These are phyloP conservation scores for Tripidium arundinaceum DNA, from an alignment of 202 grass and related monocot species.

Conservation along the genomic window DNA sequence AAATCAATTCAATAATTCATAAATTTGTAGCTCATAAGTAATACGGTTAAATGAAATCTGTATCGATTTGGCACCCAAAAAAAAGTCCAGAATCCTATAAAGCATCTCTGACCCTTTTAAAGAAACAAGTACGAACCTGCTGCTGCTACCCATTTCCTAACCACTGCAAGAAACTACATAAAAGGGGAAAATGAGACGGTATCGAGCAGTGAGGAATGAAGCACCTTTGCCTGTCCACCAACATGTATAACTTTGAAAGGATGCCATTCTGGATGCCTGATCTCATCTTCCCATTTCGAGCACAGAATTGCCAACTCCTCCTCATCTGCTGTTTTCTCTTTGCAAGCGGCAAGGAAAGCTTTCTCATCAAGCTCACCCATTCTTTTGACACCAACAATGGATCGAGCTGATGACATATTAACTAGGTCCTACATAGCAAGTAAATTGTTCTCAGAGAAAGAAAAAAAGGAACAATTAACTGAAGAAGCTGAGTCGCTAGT, in stretches of 20 bases:
- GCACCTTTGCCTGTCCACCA: conserved; percentile 31
- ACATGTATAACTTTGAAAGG: conserved; percentile 40
- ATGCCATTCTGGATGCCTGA: conserved; percentile 49
- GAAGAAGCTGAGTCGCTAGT: conserved; percentile 4
- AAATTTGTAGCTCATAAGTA: no score
- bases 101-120: no score
- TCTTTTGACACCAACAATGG: conserved; percentile 59
- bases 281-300: conserved; percentile 52
- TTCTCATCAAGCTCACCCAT: conserved; percentile 74
- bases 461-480: background rate
- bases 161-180: background rate
- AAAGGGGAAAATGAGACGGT: background rate
- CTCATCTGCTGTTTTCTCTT: conserved; percentile 25
- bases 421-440: conserved; percentile 41
- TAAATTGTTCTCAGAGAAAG: background rate
- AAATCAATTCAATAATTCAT: no score
- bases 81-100: no score
- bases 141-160: background rate
- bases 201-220: background rate
- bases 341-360: conserved; percentile 53
- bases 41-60: no score
- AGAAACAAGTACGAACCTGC: background rate
- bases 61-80: background rate
- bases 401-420: conserved; percentile 29
- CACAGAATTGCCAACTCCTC: background rate